Evolutionary conservation across 2,329 filamentous ascomycete genomes (phyloP).

Genomic region (Fusarium chlamydosporum): DNA sequence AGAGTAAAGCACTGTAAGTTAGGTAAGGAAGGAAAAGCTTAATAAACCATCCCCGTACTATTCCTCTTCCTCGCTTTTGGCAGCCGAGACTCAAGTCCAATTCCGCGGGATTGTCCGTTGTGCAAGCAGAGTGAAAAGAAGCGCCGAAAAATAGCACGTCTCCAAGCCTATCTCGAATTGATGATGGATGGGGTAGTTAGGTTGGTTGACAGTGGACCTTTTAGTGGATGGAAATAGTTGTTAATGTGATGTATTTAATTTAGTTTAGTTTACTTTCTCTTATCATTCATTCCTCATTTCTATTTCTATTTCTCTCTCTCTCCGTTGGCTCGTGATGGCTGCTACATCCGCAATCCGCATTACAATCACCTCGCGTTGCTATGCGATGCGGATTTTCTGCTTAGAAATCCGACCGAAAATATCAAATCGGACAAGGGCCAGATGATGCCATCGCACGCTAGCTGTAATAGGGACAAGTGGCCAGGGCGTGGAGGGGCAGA

Average conservation of each 20-base stretch:
- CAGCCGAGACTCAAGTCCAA: slow-evolving; percentile 31
- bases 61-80: not conserved
- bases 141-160: slow-evolving; percentile 23
- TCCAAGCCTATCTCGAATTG: slow-evolving; percentile 3
- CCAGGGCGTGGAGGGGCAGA: slow-evolving; percentile 1
- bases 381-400: slow-evolving; percentile 39
- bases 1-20: not conserved
- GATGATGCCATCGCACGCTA: slow-evolving; percentile 50
- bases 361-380: slow-evolving; percentile 5
- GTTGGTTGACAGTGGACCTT: slow-evolving; percentile 34
- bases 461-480: slow-evolving; percentile 29
- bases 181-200: slow-evolving; percentile 3
- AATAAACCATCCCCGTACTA: slow-evolving; percentile 5
- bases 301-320: not conserved
- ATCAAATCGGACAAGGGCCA: slow-evolving; percentile 43
- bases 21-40: slow-evolving; percentile 31
- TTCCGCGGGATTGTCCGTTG: slow-evolving; percentile 31
- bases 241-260: not conserved
- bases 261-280: not conserved
- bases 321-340: slow-evolving; percentile 31
- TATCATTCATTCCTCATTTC: slow-evolving; percentile 1
- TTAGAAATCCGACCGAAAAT: slow-evolving; percentile 48
- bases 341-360: slow-evolving; percentile 2
- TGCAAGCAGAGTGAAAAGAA: slow-evolving; percentile 27
- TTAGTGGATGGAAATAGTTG: slow-evolving; percentile 29